phyloP scores from a whole-genome alignment of 768 basidiomycete genomes.

The Thelephora ganbajun region DNA sequence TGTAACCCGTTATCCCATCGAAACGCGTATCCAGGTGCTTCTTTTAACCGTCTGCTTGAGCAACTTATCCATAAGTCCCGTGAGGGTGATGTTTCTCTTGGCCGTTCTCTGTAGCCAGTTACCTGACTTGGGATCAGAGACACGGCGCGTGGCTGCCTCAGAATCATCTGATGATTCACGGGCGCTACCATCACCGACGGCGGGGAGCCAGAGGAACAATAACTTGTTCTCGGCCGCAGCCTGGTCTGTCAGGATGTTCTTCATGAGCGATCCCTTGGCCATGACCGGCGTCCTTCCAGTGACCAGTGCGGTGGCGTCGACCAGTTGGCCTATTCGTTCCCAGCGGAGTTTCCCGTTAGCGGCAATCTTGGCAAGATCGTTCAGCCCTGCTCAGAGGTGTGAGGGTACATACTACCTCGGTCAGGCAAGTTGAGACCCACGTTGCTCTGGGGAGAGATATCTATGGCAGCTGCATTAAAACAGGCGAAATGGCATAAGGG shows the following conservation, averaged over 20 bases:
- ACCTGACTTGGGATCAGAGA: conserved; percentile 15
- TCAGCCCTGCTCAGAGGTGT: conserved; percentile 28
- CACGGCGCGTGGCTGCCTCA: conserved; percentile 30
- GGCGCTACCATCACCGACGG: conserved; percentile 7
- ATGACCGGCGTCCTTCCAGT: conserved; percentile 48
- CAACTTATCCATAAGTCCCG: conserved; percentile 37
- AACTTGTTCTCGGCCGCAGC: conserved; percentile 11
- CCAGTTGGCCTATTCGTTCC: conserved; percentile 40
- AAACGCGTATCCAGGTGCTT: conserved; percentile 61
- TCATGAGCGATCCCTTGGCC: conserved; percentile 38
- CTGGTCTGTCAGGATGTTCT: conserved; percentile 10
- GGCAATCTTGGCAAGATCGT: conserved; percentile 50
- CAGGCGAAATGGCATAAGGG: conserved; percentile 1
- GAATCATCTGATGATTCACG: conserved; percentile 9
- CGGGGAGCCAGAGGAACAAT: conserved; percentile 5
- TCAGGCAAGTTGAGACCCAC: conserved; percentile 16
- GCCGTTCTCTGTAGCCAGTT: conserved; percentile 25
- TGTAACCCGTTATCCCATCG: conserved; percentile 25
- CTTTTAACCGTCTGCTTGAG: conserved; percentile 42
- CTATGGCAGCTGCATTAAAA: conserved; percentile 14
- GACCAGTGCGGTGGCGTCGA: conserved; percentile 47
- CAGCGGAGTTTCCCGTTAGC: conserved; percentile 38
- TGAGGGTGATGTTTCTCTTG: conserved; percentile 31
- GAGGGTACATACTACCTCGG: background rate
- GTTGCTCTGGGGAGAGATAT: conserved; percentile 45